phyloP scores from a whole-genome alignment of 1,139 yeast species.

The Geotrichum europaeum region DNA sequence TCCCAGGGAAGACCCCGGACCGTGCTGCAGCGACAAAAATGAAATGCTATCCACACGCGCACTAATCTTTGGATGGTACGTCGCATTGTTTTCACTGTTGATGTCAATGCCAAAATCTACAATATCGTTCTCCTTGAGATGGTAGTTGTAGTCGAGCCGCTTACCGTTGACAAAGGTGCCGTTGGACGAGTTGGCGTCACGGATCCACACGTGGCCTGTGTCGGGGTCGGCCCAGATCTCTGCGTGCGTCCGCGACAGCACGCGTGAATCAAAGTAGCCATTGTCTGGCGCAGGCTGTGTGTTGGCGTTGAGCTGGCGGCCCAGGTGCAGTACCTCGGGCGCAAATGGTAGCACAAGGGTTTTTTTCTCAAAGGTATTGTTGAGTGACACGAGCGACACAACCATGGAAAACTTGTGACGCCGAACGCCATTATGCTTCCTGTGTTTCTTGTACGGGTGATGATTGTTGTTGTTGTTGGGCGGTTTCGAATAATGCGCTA shows the following conservation, averaged over 20 bases:
- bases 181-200: slow-evolving; percentile 85
- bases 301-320: slow-evolving; percentile 75
- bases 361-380: slow-evolving; percentile 77
- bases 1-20: neutral
- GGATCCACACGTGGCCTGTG: slow-evolving; percentile 63
- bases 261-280: slow-evolving; percentile 93
- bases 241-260: slow-evolving; percentile 89
- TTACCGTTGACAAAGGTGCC: slow-evolving; percentile 86
- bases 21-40: slow-evolving; percentile 43
- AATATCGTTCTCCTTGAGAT: slow-evolving; percentile 59
- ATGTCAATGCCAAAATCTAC: slow-evolving; percentile 90
- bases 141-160: slow-evolving; percentile 55
- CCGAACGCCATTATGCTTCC: neutral
- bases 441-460: neutral
- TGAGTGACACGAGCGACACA: slow-evolving; percentile 65
- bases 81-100: slow-evolving; percentile 45
- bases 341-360: slow-evolving; percentile 69
- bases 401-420: slow-evolving; percentile 40
- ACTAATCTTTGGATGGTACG: slow-evolving; percentile 77
- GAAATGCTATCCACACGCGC: slow-evolving; percentile 71
- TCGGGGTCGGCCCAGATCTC: slow-evolving; percentile 71
- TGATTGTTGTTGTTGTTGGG: neutral
- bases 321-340: slow-evolving; percentile 82
- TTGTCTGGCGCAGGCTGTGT: slow-evolving; percentile 72
- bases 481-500: no score